Conservation (phyloP, 129 eudicot species). For the Tagetes patula region DNA sequence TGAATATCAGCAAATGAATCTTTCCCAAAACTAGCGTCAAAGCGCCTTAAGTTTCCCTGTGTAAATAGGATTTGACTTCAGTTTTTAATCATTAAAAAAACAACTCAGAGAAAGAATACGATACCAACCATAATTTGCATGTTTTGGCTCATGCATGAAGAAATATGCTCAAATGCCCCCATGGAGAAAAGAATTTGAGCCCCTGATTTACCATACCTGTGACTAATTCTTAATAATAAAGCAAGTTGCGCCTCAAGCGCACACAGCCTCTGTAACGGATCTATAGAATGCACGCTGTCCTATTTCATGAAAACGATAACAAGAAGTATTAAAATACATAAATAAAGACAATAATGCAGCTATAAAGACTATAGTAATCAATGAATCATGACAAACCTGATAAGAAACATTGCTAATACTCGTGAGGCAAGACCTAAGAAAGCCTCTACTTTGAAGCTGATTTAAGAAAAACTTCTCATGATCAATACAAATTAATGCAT, state of each 20-base stretch:
- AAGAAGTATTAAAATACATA: not conserved
- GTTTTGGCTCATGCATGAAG: constrained; percentile 73
- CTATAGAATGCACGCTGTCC: constrained; percentile 69
- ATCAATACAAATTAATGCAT: constrained; percentile 81
- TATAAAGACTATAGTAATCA: not conserved
- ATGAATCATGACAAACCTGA: constrained; percentile 44
- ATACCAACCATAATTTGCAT: constrained; percentile 72
- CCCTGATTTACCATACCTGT: constrained; percentile 85
- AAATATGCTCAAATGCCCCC: constrained; percentile 83
- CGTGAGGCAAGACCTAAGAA: constrained; percentile 74
- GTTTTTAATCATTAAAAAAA: not conserved
- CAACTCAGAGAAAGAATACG: not conserved
- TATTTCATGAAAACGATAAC: constrained; percentile 23
- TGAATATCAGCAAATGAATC: constrained; percentile 55
- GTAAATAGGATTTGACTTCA: not conserved
- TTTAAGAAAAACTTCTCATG: constrained; percentile 88
- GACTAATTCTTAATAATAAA: constrained; percentile 76
- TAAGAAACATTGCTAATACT: constrained; percentile 68
- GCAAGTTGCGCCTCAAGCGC: constrained; percentile 91
- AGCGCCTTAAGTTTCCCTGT: constrained; percentile 68
- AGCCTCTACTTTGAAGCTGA: constrained; percentile 98
- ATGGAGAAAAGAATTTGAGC: constrained; percentile 87
- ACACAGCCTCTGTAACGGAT: constrained; percentile 76
- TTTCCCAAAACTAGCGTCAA: constrained; percentile 51
- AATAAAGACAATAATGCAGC: not conserved